phyloP scores from a whole-genome alignment of 1,284 basidiomycete genomes.

The Fomitopsis palustris region DNA sequence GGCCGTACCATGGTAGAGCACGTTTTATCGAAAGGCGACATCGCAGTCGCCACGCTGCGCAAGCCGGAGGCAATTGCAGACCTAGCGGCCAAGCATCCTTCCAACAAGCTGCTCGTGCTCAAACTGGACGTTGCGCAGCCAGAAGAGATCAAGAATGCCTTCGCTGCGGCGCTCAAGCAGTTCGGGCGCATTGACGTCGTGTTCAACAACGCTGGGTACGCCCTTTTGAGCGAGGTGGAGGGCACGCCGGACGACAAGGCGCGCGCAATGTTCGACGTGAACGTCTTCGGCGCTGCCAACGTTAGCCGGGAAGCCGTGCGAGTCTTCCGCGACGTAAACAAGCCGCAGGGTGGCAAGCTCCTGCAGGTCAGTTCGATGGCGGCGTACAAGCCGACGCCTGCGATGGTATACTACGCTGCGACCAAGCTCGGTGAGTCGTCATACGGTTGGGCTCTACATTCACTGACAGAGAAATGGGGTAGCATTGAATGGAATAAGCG shows the following conservation, averaged over 20 bases:
- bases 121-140: constrained; percentile 35
- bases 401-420: constrained; percentile 28
- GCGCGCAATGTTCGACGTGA: constrained; percentile 29
- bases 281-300: constrained; percentile 33
- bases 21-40: constrained; percentile 26
- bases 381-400: constrained; percentile 19
- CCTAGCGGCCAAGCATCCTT: constrained; percentile 17
- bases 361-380: constrained; percentile 25
- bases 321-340: constrained; percentile 34
- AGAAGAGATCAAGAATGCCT: constrained; percentile 30
- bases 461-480: neutral
- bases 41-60: constrained; percentile 29
- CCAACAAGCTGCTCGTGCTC: constrained; percentile 30
- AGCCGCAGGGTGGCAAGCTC: constrained; percentile 27
- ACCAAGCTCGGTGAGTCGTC: constrained; percentile 18
- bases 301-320: constrained; percentile 30
- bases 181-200: constrained; percentile 43
- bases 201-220: constrained; percentile 39
- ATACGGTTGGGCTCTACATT: too few relatives aligned
- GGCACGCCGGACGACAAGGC: constrained; percentile 28
- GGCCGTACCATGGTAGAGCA: constrained; percentile 24
- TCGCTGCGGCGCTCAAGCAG: constrained; percentile 25
- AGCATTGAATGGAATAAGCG: constrained; percentile 29
- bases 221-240: constrained; percentile 33
- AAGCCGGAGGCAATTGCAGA: constrained; percentile 20